Conservation (phyloP, 2,329 filamentous ascomycete genomes). For the Paracoccidioides lutzii region DNA sequence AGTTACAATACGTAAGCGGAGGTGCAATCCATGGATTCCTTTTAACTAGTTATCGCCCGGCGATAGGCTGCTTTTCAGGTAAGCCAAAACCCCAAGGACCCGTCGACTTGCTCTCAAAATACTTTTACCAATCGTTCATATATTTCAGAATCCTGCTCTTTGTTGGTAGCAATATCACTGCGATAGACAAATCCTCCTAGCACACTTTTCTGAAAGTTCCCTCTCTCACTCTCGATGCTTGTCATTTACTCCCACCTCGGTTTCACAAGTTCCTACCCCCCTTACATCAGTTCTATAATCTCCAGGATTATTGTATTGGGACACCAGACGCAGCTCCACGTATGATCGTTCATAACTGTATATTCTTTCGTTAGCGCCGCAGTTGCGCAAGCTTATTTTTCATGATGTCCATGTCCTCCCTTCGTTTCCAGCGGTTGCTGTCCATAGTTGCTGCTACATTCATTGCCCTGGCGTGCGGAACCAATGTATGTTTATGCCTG, state of each 20-base stretch:
- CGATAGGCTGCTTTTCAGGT: too few relatives aligned
- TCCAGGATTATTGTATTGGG: not conserved
- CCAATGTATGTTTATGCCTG: conserved; percentile 50
- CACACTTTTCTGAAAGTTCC: not conserved
- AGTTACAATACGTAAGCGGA: too few relatives aligned
- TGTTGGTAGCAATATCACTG: too few relatives aligned
- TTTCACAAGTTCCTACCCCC: not conserved
- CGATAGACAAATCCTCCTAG: not conserved
- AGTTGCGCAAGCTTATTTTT: not conserved
- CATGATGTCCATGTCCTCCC: not conserved
- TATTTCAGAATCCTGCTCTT: too few relatives aligned
- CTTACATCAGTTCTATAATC: not conserved
- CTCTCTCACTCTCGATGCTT: not conserved
- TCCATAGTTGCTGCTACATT: conserved; percentile 75
- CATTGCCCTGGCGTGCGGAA: conserved; percentile 81
- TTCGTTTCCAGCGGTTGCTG: conserved; percentile 49
- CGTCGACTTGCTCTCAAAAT: too few relatives aligned
- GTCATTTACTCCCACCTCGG: not conserved
- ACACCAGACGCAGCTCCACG: not conserved
- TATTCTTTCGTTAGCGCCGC: not conserved
- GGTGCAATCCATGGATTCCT: too few relatives aligned
- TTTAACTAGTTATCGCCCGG: too few relatives aligned
- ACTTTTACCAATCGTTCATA: too few relatives aligned
- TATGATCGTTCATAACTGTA: not conserved
- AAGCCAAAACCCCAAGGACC: too few relatives aligned